phyloP scores from a whole-genome alignment of 257 asterid species.

The Mitragyna speciosa region DNA sequence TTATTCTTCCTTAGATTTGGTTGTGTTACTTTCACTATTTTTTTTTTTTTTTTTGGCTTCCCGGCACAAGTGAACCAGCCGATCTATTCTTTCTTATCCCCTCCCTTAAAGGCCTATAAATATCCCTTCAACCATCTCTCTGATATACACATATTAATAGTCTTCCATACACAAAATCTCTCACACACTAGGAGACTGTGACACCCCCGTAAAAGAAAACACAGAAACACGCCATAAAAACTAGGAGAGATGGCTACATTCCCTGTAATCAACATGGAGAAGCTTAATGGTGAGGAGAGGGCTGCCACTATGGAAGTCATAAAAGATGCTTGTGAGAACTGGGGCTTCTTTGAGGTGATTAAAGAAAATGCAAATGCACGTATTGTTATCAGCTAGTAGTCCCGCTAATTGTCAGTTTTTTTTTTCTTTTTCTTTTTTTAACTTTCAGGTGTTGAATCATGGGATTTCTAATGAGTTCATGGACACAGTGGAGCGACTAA shows the following conservation, averaged over 20 bases:
- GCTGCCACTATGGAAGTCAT: slow-evolving; percentile 52
- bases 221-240: background rate
- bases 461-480: slow-evolving; percentile 53
- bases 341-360: slow-evolving; percentile 77
- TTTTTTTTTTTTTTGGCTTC: too few relatives aligned
- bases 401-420: background rate
- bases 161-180: background rate
- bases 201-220: background rate
- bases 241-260: slow-evolving; percentile 41
- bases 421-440: background rate
- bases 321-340: slow-evolving; percentile 65
- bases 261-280: slow-evolving; percentile 59
- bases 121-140: slow-evolving; percentile 21
- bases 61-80: background rate
- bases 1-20: background rate
- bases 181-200: background rate
- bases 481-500: slow-evolving; percentile 61
- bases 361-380: background rate
- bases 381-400: too few relatives aligned
- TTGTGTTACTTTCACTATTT: background rate
- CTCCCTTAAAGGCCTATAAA: slow-evolving; percentile 41
- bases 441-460: slow-evolving; percentile 49
- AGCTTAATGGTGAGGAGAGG: slow-evolving; percentile 61
- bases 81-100: slow-evolving; percentile 17
- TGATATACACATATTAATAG: slow-evolving; percentile 11